Percentiles rank a stretch among this genome's conserved stretches.
Conservation (phyloP, 208 protist species). For the Tritrichomonas musculus region DNA sequence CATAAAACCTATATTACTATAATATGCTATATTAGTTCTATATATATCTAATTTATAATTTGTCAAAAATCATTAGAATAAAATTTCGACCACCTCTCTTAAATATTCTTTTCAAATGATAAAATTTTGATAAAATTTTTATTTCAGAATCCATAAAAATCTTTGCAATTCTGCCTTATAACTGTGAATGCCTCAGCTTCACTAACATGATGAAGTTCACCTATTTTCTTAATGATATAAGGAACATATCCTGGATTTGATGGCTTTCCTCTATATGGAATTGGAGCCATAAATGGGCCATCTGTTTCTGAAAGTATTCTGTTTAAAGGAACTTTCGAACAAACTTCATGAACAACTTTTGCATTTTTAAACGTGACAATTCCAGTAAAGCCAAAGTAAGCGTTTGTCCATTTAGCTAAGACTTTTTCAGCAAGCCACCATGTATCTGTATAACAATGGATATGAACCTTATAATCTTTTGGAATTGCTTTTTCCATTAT, state of each 20-base stretch:
- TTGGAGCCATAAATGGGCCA: slow-evolving; percentile 63
- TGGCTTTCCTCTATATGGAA: slow-evolving; percentile 55
- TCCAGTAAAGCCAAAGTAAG: slow-evolving; percentile 64
- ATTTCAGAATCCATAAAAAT: slow-evolving; percentile 36
- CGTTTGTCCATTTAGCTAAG: slow-evolving; percentile 54
- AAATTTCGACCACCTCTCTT: no score
- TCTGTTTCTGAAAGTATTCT: slow-evolving; percentile 63
- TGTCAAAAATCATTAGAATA: no score
- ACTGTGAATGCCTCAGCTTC: slow-evolving; percentile 46
- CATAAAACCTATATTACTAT: no score
- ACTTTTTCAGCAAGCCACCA: slow-evolving; percentile 46
- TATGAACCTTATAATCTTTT: slow-evolving; percentile 51
- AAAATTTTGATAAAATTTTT: no score
- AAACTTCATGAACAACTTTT: slow-evolving; percentile 43
- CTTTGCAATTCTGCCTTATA: slow-evolving; percentile 12
- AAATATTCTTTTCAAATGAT: no score
- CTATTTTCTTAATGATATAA: slow-evolving; percentile 54
- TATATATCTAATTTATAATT: no score
- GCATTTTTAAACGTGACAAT: slow-evolving; percentile 59
- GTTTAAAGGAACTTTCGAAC: slow-evolving; percentile 53
- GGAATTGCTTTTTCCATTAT: slow-evolving; percentile 54
- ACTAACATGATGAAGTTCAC: slow-evolving; percentile 51
- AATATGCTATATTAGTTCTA: no score
- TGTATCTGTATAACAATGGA: slow-evolving; percentile 59
- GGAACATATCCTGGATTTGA: slow-evolving; percentile 62